A percentile compares a stretch with the other conserved stretches of the same genome.
Conservation (phyloP, 1,139 yeast species). For the Debaryomycetaceae sp. region DNA sequence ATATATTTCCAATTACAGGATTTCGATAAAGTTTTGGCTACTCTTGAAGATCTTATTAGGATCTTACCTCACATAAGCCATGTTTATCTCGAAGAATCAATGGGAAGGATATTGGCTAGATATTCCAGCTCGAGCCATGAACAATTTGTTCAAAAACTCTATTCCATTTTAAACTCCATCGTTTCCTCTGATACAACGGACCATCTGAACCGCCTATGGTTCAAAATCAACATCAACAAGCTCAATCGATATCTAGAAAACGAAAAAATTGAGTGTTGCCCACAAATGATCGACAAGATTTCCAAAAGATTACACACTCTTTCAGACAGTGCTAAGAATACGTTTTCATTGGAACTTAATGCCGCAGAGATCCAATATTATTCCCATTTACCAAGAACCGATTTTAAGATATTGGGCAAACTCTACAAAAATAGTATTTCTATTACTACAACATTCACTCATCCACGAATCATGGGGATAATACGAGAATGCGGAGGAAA, state of each 20-base stretch:
- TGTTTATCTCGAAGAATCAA: conserved; percentile 59
- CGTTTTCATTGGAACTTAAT: conserved; percentile 56
- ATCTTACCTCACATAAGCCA: conserved; percentile 30
- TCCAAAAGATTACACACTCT: conserved; percentile 35
- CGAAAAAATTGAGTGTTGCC: conserved; percentile 33
- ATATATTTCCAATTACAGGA: conserved; percentile 35
- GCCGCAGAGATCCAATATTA: conserved; percentile 62
- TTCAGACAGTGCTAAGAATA: conserved; percentile 42
- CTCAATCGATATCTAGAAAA: conserved; percentile 47
- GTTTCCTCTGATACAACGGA: conserved; percentile 8
- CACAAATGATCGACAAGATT: conserved; percentile 35
- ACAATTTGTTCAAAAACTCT: conserved; percentile 23
- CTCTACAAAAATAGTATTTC: conserved; percentile 48
- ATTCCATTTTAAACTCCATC: conserved; percentile 23
- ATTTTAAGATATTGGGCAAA: conserved; percentile 39
- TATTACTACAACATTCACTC: conserved; percentile 65
- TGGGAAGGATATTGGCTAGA: conserved; percentile 52
- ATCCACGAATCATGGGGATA: conserved; percentile 68
- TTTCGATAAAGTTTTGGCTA: conserved; percentile 30
- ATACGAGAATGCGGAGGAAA: conserved; percentile 75
- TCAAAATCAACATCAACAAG: conserved; percentile 52
- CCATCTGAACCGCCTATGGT: conserved; percentile 53
- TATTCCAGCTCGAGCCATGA: conserved; percentile 31
- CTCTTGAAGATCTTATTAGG: conserved; percentile 20
- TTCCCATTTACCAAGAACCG: conserved; percentile 23